Evolutionary conservation across 2,329 filamentous ascomycete genomes (phyloP).

Genomic region (Plectosphaerella sp.): DNA sequence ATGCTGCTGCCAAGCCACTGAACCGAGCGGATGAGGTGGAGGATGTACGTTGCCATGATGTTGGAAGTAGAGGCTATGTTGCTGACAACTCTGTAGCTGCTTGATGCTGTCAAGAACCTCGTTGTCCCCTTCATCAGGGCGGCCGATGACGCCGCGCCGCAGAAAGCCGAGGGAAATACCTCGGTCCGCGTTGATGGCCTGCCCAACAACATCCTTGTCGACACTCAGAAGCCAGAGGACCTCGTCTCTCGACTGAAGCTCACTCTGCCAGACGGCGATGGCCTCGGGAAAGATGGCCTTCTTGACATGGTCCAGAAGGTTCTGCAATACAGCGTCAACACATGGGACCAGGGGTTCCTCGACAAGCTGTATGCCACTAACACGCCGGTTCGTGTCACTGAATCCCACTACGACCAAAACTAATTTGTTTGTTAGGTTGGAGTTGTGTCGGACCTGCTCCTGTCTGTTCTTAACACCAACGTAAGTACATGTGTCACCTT

Average conservation of each 20-base stretch:
- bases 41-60: constrained; percentile 31
- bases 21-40: constrained; percentile 39
- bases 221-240: constrained; percentile 55
- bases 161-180: constrained; percentile 47
- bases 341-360: constrained; percentile 96
- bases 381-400: constrained; percentile 57
- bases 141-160: constrained; percentile 59
- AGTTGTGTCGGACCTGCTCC: constrained; percentile 76
- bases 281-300: constrained; percentile 67
- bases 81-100: constrained; percentile 45
- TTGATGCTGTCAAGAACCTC: constrained; percentile 61
- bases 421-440: constrained; percentile 54
- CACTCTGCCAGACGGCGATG: constrained; percentile 50
- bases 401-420: not conserved
- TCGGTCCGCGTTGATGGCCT: constrained; percentile 32
- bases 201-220: constrained; percentile 56
- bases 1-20: constrained; percentile 12
- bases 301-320: constrained; percentile 66
- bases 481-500: constrained; percentile 32
- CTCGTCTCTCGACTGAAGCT: constrained; percentile 52
- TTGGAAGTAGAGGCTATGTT: not conserved
- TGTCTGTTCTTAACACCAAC: constrained; percentile 88
- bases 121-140: constrained; percentile 66
- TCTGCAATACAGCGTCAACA: constrained; percentile 87
- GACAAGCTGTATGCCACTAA: constrained; percentile 94